Base-by-base conservation (phyloP, 2,329 filamentous ascomycete species). In the Calonectria pauciramosa region DNA sequence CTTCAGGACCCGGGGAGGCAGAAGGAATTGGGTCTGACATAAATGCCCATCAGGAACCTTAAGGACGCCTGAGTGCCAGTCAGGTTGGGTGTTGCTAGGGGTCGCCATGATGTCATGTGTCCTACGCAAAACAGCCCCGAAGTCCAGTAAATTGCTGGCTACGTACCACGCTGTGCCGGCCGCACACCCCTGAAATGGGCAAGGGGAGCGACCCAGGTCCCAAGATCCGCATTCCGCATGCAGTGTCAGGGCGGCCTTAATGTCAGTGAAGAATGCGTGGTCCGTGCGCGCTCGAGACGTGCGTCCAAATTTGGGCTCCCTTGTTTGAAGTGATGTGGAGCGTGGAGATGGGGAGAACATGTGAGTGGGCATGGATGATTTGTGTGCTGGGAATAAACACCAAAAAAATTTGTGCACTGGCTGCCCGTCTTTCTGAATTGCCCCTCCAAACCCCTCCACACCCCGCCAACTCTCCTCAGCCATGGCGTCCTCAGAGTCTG, bases 381-480 rank as follows among this genome's bases (percentile, higher is more conserved):
- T 52, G 32, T 56, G 68, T 65, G 52, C 16, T 51, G 36, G 44
- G 51, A 59, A 65, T 74, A 80, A 81, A 82, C 80, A 80, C 78
- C 79, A 82, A 54, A 81, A 83, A 76, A 52, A 79, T 78, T 81
- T 79, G 72, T 81, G 75, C 73, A 76, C 76, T 78, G 59, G 71
- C 70, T 74, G 68, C 73, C 67, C 70, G 41, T 54, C 70, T 69
- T 44, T 34, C 73, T 56, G 74, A 73, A 75, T 73, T 81, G 77
- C 82, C 82, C 82, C 80, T 83, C 82, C 81, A 82, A 82, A 76
- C 80, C 81, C 82, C 81, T 75, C 81, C 76, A 77, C 74, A 75
- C 68, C 68, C 72, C 65, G 49, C 63, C 66, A 32, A 13, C 72
- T 66, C 49, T 44, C 32, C 60, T 47, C 70, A 78, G 82, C 59